These are phyloP conservation scores for Ophidiomyces ophidiicola DNA, from an alignment of 2,329 filamentous ascomycete genomes.

Conservation along the genomic window DNA sequence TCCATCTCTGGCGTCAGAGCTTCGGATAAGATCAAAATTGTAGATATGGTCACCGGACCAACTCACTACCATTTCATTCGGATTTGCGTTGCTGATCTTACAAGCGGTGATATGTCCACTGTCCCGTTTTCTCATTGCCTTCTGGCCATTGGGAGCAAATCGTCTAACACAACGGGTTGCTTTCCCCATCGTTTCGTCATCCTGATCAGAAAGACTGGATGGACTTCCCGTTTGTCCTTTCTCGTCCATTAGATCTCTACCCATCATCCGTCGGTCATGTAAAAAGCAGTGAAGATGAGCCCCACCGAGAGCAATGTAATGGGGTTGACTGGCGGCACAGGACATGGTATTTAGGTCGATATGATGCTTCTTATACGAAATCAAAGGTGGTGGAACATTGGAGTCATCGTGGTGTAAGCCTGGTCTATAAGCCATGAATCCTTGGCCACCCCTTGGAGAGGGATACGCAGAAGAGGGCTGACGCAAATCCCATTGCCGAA, in stretches of 20 bases:
- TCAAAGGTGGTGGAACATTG: constrained; percentile 50
- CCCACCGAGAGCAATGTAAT: constrained; percentile 59
- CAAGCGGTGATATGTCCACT: constrained; percentile 57
- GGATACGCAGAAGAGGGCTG: constrained; percentile 55
- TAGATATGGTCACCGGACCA: constrained; percentile 58
- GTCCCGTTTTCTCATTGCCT: constrained; percentile 35
- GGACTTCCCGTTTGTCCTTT: constrained; percentile 35
- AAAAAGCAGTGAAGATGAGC: constrained; percentile 57
- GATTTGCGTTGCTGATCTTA: constrained; percentile 57
- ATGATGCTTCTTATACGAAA: constrained; percentile 52
- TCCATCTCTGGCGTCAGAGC: constrained; percentile 42
- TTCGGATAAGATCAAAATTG: constrained; percentile 51
- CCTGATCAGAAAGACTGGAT: constrained; percentile 35
- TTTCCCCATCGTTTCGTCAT: constrained; percentile 44
- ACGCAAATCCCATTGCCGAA: constrained; percentile 55
- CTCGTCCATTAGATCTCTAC: constrained; percentile 46
- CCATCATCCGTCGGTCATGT: constrained; percentile 56
- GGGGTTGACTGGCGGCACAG: constrained; percentile 53
- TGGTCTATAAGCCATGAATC: constrained; percentile 32
- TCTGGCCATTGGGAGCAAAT: constrained; percentile 51
- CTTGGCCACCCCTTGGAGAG: constrained; percentile 35
- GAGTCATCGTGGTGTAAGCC: constrained; percentile 36
- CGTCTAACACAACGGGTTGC: constrained; percentile 55
- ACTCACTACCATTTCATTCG: constrained; percentile 55
- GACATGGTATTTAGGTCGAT: constrained; percentile 58